Conservation (phyloP, 306 rosid genomes). For the Quillaja saponaria region DNA sequence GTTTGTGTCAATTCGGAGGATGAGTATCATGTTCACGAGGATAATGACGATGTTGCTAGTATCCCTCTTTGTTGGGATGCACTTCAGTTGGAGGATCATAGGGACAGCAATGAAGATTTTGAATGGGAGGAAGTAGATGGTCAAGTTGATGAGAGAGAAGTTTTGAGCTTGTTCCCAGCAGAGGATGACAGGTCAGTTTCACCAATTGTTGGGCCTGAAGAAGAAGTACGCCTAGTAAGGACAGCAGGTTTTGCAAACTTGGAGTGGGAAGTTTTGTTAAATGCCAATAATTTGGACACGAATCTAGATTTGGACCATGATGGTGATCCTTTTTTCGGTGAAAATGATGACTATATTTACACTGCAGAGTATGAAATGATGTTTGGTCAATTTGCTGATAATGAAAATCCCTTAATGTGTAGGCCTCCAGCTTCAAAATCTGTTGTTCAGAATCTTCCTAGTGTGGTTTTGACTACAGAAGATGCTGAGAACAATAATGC, state of each 20-base stretch:
- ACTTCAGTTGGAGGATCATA: conserved; percentile 60
- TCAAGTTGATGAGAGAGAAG: conserved; percentile 60
- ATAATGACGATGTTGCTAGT: conserved; percentile 45
- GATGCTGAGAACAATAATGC: conserved; percentile 47
- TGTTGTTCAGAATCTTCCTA: conserved; percentile 51
- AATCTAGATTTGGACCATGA: conserved; percentile 42
- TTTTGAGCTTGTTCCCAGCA: conserved; percentile 41
- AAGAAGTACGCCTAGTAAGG: conserved; percentile 37
- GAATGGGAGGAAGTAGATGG: conserved; percentile 91
- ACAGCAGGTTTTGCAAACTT: conserved; percentile 39
- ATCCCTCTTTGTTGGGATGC: conserved; percentile 71
- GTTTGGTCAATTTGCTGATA: conserved; percentile 69
- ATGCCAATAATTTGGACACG: conserved; percentile 39
- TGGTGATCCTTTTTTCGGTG: conserved; percentile 48
- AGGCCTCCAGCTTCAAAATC: conserved; percentile 66
- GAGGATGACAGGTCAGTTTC: conserved; percentile 42
- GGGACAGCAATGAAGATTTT: conserved; percentile 58
- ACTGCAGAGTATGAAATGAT: conserved; percentile 69
- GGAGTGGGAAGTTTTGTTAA: conserved; percentile 76
- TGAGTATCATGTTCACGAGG: conserved; percentile 37
- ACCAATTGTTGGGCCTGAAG: conserved; percentile 28
- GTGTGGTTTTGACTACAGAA: conserved; percentile 44
- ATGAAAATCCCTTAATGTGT: conserved; percentile 38
- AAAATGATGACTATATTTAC: conserved; percentile 58
- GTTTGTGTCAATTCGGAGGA: conserved; percentile 53